phyloP scores from a whole-genome alignment of 495 filamentous ascomycete genomes.

The Clohesyomyces aquaticus region DNA sequence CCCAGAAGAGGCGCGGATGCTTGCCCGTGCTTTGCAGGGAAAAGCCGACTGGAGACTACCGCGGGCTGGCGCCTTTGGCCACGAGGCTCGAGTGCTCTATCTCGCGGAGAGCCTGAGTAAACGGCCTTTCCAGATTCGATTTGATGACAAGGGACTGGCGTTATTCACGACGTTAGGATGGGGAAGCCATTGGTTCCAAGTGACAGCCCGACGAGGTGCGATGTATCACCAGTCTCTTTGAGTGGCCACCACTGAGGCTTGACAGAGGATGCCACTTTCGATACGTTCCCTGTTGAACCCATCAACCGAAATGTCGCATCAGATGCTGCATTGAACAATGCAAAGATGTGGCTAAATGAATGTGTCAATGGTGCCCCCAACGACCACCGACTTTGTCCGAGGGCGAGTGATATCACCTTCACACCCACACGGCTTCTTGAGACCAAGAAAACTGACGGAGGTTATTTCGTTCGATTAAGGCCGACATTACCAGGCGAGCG shows the following conservation, averaged over 20 bases:
- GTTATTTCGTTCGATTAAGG: neutral
- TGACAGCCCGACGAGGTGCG: neutral
- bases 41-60: constrained; percentile 6
- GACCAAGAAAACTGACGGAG: neutral
- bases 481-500: neutral
- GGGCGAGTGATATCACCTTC: neutral
- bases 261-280: neutral
- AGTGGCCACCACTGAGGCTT: neutral
- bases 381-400: neutral
- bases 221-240: neutral
- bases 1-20: neutral
- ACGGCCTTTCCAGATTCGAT: constrained; percentile 1
- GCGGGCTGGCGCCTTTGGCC: neutral
- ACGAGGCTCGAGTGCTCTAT: neutral
- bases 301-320: constrained; percentile 8
- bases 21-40: neutral
- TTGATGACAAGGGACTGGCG: constrained; percentile 1
- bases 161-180: neutral
- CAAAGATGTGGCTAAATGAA: neutral
- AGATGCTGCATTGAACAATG: neutral
- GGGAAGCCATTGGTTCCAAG: constrained; percentile 15
- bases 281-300: neutral
- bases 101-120: constrained; percentile 1
- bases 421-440: constrained; percentile 8
- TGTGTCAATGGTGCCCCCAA: neutral